These are phyloP conservation scores for Platanthera guangdongensis DNA, from an alignment of 106 monocot species.

Conservation along the genomic window DNA sequence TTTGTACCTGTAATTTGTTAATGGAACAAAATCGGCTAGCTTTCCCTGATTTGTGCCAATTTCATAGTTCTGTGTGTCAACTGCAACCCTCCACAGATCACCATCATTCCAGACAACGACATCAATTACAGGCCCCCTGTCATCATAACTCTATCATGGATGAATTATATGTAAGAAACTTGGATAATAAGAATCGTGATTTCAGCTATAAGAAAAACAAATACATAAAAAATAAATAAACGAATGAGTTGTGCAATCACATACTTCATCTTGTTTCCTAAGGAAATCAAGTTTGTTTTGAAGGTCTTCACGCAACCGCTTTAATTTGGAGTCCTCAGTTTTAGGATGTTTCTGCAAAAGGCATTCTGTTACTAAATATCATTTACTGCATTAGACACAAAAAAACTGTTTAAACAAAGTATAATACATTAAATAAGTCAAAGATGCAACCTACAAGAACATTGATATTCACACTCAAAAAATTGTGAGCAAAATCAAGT, in stretches of 20 bases:
- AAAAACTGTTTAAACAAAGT: background rate
- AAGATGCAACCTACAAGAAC: background rate
- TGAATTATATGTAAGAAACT: background rate
- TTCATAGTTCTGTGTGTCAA: slow-evolving; percentile 81
- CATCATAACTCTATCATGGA: slow-evolving; percentile 77
- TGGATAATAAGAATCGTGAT: background rate
- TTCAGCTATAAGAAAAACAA: background rate
- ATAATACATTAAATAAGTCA: background rate
- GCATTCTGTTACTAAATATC: background rate
- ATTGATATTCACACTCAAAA: background rate
- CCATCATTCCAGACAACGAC: slow-evolving; percentile 94
- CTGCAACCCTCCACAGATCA: slow-evolving; percentile 83
- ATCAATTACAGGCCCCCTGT: slow-evolving; percentile 87
- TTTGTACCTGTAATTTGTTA: slow-evolving; percentile 85
- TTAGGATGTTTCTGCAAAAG: slow-evolving; percentile 60
- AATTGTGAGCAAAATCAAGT: background rate
- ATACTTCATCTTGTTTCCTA: slow-evolving; percentile 75
- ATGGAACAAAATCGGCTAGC: slow-evolving; percentile 81
- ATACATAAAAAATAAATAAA: background rate
- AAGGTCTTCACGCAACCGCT: slow-evolving; percentile 66
- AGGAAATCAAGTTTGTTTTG: slow-evolving; percentile 85
- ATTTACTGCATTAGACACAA: background rate
- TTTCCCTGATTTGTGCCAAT: slow-evolving; percentile 54
- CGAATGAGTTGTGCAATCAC: slow-evolving; percentile 1
- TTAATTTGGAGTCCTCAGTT: slow-evolving; percentile 56